These are phyloP conservation scores for Aspergillus saccharolyticus DNA, from an alignment of 495 filamentous ascomycete genomes.

Conservation along the genomic window DNA sequence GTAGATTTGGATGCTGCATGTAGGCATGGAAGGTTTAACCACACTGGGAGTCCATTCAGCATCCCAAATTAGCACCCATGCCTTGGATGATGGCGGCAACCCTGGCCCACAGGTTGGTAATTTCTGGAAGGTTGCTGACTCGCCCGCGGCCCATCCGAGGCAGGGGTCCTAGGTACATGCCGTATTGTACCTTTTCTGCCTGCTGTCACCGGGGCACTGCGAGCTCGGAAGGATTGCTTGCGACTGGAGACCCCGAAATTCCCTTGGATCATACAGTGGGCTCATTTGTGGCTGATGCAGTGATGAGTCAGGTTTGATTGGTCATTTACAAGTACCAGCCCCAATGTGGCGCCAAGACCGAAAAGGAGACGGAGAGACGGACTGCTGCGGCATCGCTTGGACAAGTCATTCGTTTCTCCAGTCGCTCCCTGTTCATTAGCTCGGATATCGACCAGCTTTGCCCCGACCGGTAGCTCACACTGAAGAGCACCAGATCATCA, in stretches of 20 bases:
- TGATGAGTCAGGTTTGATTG: background rate
- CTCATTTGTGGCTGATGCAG: background rate
- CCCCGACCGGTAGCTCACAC: background rate
- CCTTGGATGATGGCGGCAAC: background rate
- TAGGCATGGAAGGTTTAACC: background rate
- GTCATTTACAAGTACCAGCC: background rate
- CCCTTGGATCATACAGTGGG: background rate
- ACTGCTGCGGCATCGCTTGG: background rate
- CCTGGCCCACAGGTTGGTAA: background rate
- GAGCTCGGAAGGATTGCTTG: background rate
- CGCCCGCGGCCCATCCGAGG: background rate
- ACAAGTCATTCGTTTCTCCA: background rate
- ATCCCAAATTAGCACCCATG: background rate
- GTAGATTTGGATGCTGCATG: no score
- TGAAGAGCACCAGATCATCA: background rate
- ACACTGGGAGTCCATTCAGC: background rate
- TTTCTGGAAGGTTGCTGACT: background rate
- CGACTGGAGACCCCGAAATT: no score
- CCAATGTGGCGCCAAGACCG: conserved; percentile 1
- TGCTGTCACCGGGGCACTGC: background rate
- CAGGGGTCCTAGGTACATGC: no score
- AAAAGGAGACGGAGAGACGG: background rate
- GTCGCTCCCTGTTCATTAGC: background rate
- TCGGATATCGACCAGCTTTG: background rate
- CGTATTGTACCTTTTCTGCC: background rate